A percentile compares a stretch with the other conserved stretches of the same genome.
phyloP scores from a whole-genome alignment of 352 stramenopile species.

The Phytophthora cactorum region DNA sequence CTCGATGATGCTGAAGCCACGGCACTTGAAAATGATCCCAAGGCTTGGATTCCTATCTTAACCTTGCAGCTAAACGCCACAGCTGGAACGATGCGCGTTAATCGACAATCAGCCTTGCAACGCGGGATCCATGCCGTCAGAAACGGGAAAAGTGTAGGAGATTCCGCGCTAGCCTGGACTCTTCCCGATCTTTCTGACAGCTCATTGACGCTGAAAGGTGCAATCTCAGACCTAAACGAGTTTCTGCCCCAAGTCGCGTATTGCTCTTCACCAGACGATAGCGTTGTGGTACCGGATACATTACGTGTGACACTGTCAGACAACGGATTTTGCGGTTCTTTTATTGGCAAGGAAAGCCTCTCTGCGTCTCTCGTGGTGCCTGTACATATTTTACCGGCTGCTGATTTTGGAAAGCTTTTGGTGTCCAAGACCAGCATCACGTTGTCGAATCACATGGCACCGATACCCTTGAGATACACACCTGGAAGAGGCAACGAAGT shows the following conservation, averaged over 20 bases:
- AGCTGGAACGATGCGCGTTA: slow-evolving; percentile 12
- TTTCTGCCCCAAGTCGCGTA: slow-evolving; percentile 30
- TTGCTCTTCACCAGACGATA: slow-evolving; percentile 25
- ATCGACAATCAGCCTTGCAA: slow-evolving; percentile 18
- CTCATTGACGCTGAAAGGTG: slow-evolving; percentile 18
- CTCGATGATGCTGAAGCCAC: slow-evolving; percentile 26
- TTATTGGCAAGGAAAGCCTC: slow-evolving; percentile 4
- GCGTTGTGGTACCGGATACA: slow-evolving; percentile 2
- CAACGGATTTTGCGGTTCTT: slow-evolving; percentile 29
- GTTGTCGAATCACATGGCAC: slow-evolving; percentile 13
- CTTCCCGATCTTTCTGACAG: slow-evolving; percentile 17
- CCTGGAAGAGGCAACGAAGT: slow-evolving; percentile 28
- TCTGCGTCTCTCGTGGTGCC: slow-evolving; percentile 19
- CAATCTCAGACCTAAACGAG: slow-evolving; percentile 25
- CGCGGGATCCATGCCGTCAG: slow-evolving; percentile 14
- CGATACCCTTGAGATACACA: slow-evolving; percentile 20
- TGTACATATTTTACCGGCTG: slow-evolving; percentile 20
- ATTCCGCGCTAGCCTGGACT: slow-evolving; percentile 17
- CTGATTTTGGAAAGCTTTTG: slow-evolving; percentile 22
- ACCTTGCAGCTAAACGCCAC: slow-evolving; percentile 12
- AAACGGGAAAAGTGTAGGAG: neutral
- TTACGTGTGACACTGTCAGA: slow-evolving; percentile 27
- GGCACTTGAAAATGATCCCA: slow-evolving; percentile 14
- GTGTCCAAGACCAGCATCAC: slow-evolving; percentile 7
- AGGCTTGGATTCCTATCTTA: slow-evolving; percentile 18